Percentiles rank a stretch among this genome's conserved stretches.
phyloP scores from a whole-genome alignment of 1,284 basidiomycete genomes.

The Limonomyces culmigenus region DNA sequence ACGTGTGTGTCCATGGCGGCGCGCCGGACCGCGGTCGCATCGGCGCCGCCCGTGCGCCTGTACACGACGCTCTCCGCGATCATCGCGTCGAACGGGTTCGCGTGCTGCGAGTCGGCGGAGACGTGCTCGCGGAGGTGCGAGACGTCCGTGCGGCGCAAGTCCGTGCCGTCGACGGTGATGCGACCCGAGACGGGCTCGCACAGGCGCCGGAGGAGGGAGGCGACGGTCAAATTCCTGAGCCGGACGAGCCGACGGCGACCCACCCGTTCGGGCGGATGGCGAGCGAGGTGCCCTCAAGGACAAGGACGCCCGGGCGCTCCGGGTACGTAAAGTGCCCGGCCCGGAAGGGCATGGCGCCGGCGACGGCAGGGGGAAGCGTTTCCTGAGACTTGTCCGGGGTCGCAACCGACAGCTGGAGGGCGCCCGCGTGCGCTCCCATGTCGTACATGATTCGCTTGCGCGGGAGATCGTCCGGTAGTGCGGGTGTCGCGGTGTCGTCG shows the following conservation, averaged over 20 bases:
- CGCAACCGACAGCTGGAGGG: conserved; percentile 35
- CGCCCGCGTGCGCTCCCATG: too few species aligned
- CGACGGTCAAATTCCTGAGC: conserved; percentile 84
- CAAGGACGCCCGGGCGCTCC: conserved; percentile 50
- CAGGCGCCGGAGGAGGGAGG: conserved; percentile 67
- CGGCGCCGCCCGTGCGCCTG: too few species aligned
- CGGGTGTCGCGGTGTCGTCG: too few species aligned
- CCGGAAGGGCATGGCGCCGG: conserved; percentile 50
- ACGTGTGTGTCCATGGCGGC: conserved; percentile 69
- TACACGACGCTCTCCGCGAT: conserved; percentile 82
- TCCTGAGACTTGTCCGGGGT: conserved; percentile 70
- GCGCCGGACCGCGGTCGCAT: conserved; percentile 36
- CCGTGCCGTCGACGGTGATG: conserved; percentile 38
- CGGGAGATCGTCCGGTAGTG: too few species aligned
- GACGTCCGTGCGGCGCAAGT: conserved; percentile 43
- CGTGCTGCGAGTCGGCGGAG: conserved; percentile 73
- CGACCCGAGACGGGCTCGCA: conserved; percentile 63
- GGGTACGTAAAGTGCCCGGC: conserved; percentile 76
- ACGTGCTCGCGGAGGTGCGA: conserved; percentile 67
- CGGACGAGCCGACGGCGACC: conserved; percentile 82
- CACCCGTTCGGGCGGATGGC: conserved; percentile 56
- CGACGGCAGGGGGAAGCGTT: conserved; percentile 41
- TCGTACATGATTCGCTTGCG: too few species aligned
- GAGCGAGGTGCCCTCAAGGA: conserved; percentile 55
- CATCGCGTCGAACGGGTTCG: conserved; percentile 74